phyloP scores from a whole-genome alignment of 257 asterid genomes.

The Capsicum chinense region DNA sequence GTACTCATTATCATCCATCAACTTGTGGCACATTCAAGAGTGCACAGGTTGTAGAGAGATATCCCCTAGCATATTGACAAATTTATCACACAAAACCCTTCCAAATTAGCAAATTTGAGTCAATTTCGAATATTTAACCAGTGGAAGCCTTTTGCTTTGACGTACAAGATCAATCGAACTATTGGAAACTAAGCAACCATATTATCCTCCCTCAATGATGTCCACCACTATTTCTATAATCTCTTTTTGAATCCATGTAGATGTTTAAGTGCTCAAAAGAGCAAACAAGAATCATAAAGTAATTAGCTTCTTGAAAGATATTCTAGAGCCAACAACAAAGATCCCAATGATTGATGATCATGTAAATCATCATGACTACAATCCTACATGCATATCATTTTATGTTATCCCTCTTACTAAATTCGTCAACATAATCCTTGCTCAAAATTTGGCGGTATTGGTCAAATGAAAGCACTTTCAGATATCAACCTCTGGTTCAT shows the following conservation, averaged over 20 bases:
- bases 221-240: neutral
- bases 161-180: neutral
- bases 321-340: neutral
- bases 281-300: conserved; percentile 13
- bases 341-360: neutral
- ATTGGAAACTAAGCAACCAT: neutral
- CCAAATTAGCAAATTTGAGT: conserved; percentile 7
- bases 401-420: conserved; percentile 1
- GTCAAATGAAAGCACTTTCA: neutral
- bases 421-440: neutral
- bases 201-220: neutral
- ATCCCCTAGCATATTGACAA: neutral
- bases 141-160: neutral
- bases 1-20: neutral
- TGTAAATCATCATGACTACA: neutral
- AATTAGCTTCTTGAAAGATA: neutral
- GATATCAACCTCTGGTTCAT: neutral
- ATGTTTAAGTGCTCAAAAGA: neutral
- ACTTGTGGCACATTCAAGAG: neutral
- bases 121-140: neutral
- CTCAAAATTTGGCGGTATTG: conserved; percentile 10
- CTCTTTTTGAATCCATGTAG: neutral
- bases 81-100: neutral
- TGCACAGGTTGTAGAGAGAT: neutral
- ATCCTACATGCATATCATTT: conserved; percentile 6